Conservation (phyloP, 768 basidiomycete species). For the Galerina sulciceps region DNA sequence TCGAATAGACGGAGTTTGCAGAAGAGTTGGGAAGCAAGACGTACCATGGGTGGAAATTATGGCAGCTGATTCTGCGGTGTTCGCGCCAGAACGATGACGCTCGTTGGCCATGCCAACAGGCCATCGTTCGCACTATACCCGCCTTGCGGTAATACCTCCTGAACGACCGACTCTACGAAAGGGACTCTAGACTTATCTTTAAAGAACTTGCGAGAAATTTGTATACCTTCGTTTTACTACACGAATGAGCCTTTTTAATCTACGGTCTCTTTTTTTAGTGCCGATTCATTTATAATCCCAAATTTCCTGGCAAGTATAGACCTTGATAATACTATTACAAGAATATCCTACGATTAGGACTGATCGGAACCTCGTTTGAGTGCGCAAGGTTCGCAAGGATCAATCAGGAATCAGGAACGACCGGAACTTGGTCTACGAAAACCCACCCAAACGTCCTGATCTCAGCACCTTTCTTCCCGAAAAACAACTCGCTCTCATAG, state of each 20-base stretch:
- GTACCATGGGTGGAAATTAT: constrained; percentile 15
- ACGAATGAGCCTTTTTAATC: too few species aligned
- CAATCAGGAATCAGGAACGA: neutral
- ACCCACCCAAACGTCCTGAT: constrained; percentile 68
- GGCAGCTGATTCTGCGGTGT: constrained; percentile 12
- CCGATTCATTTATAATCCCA: too few species aligned
- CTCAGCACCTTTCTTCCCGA: constrained; percentile 60
- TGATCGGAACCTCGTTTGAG: too few species aligned
- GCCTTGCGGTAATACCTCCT: neutral
- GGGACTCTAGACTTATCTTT: too few species aligned
- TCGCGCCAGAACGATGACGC: constrained; percentile 11
- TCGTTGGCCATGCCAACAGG: constrained; percentile 16
- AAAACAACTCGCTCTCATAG: constrained; percentile 66
- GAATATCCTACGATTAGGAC: too few species aligned
- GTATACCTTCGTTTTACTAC: too few species aligned
- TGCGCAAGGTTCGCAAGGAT: neutral
- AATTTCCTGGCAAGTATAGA: too few species aligned
- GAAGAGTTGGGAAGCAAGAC: constrained; percentile 1
- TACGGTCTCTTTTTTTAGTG: too few species aligned
- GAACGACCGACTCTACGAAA: too few species aligned
- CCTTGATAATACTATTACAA: too few species aligned
- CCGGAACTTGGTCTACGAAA: constrained; percentile 39
- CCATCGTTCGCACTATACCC: constrained; percentile 4
- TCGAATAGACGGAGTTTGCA: neutral
- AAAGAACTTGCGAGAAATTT: too few species aligned